These are phyloP conservation scores for Tephrocybe rancida DNA, from an alignment of 768 basidiomycete genomes.

Conservation along the genomic window DNA sequence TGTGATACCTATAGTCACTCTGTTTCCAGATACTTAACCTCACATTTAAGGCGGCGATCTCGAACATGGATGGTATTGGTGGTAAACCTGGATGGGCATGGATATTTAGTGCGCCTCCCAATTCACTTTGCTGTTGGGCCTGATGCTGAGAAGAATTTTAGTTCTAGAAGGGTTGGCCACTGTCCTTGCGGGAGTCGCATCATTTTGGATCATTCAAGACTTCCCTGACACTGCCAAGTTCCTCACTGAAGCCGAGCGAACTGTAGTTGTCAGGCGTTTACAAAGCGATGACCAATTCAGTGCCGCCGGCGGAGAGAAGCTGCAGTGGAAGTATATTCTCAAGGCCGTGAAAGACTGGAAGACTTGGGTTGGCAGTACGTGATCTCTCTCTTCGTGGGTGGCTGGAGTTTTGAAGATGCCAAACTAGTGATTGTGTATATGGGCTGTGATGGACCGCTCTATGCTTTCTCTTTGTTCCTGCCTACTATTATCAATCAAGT, in stretches of 20 bases:
- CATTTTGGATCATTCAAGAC: conserved; percentile 81
- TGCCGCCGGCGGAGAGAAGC: conserved; percentile 62
- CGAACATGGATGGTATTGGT: conserved; percentile 71
- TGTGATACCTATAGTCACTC: conserved; percentile 3
- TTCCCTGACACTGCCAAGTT: conserved; percentile 84
- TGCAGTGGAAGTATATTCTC: conserved; percentile 59
- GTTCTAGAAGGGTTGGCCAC: conserved; percentile 71
- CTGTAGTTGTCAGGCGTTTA: conserved; percentile 63
- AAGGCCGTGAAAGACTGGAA: conserved; percentile 72
- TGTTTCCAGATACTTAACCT: too few relatives aligned
- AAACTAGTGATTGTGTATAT: conserved; percentile 54
- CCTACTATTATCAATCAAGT: conserved; percentile 79
- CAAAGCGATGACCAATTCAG: conserved; percentile 72
- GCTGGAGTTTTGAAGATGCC: background rate
- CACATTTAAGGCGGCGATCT: conserved; percentile 54
- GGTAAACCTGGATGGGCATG: conserved; percentile 69
- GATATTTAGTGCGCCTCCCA: conserved; percentile 58
- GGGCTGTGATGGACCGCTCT: conserved; percentile 66
- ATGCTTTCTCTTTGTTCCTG: conserved; percentile 78
- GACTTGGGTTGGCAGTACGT: conserved; percentile 61
- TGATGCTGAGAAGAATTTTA: conserved; percentile 15
- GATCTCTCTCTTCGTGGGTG: background rate
- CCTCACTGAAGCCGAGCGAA: conserved; percentile 70
- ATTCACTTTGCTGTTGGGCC: background rate
- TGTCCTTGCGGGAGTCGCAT: conserved; percentile 61